A percentile compares a stretch with the other conserved stretches of the same genome.
Conservation (phyloP, 139 green algal genomes). For the Choricystis sp. region DNA sequence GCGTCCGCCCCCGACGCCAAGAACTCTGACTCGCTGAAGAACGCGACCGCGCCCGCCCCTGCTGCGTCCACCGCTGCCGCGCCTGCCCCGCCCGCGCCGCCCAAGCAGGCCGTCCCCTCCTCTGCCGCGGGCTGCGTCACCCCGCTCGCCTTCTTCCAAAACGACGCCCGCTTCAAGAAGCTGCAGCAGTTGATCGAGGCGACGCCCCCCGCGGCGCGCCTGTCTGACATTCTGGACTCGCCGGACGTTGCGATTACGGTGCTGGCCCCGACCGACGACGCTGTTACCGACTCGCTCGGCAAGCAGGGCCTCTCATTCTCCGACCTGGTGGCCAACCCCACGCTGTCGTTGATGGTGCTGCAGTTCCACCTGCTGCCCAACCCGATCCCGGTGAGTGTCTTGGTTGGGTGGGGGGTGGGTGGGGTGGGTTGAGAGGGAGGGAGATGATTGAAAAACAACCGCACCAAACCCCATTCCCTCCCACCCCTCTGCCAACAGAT, state of each 20-base stretch:
- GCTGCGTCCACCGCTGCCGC: too few species aligned
- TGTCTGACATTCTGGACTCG: constrained; percentile 1
- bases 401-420: too few species aligned
- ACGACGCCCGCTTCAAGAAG: not conserved
- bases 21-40: not conserved
- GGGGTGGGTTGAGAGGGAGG: not conserved
- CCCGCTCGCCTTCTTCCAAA: not conserved
- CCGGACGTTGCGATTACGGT: not conserved
- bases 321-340: not conserved
- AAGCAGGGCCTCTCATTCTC: constrained; percentile 1
- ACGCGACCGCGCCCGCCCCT: not conserved
- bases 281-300: not conserved
- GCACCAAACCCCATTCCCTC: not conserved
- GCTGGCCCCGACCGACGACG: constrained; percentile 1
- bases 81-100: too few species aligned
- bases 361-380: constrained; percentile 6
- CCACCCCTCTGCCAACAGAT: not conserved
- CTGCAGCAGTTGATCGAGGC: not conserved
- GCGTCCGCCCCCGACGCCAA: not conserved
- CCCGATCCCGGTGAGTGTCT: constrained; percentile 1
- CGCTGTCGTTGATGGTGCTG: not conserved
- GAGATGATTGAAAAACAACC: not conserved
- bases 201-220: not conserved
- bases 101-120: not conserved
- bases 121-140: not conserved